These are phyloP conservation scores for Psilocybe sp. DNA, from an alignment of 768 basidiomycete species.

Conservation along the genomic window DNA sequence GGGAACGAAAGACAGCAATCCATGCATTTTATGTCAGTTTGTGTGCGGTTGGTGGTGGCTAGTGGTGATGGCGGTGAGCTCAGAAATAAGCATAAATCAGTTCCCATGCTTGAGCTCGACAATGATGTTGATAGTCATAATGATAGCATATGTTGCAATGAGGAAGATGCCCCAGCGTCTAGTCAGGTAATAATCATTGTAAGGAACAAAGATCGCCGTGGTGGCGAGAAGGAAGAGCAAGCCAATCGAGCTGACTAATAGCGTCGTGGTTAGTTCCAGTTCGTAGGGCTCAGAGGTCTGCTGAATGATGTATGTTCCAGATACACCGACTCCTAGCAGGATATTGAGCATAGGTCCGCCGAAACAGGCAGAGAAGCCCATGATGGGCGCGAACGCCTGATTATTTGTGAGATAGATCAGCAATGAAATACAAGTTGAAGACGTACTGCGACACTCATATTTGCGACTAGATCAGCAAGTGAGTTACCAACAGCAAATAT, in stretches of 20 bases:
- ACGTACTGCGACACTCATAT: slow-evolving; percentile 87
- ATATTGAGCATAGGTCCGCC: slow-evolving; percentile 93
- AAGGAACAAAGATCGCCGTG: slow-evolving; percentile 82
- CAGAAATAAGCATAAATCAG: slow-evolving; percentile 3
- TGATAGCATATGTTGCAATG: slow-evolving; percentile 64
- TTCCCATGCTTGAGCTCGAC: slow-evolving; percentile 58
- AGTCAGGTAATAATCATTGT: slow-evolving; percentile 79
- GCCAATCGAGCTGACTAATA: slow-evolving; percentile 81
- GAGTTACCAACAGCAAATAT: slow-evolving; percentile 98
- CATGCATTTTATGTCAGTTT: no score
- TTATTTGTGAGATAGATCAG: not conserved
- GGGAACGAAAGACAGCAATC: no score
- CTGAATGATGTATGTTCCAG: slow-evolving; percentile 81
- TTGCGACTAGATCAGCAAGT: slow-evolving; percentile 93
- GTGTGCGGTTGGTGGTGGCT: no score
- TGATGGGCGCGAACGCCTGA: slow-evolving; percentile 83
- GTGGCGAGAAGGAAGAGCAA: slow-evolving; percentile 71
- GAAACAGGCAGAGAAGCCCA: slow-evolving; percentile 95
- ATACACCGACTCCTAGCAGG: slow-evolving; percentile 86
- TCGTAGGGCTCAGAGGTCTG: slow-evolving; percentile 59
- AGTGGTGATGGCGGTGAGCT: not conserved
- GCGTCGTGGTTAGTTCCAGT: slow-evolving; percentile 79
- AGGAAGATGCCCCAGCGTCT: slow-evolving; percentile 81
- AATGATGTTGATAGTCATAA: slow-evolving; percentile 78
- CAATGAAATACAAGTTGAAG: not conserved